These are phyloP conservation scores for Theobroma grandiflorum DNA, from an alignment of 441 rosid genomes.

Conservation along the genomic window DNA sequence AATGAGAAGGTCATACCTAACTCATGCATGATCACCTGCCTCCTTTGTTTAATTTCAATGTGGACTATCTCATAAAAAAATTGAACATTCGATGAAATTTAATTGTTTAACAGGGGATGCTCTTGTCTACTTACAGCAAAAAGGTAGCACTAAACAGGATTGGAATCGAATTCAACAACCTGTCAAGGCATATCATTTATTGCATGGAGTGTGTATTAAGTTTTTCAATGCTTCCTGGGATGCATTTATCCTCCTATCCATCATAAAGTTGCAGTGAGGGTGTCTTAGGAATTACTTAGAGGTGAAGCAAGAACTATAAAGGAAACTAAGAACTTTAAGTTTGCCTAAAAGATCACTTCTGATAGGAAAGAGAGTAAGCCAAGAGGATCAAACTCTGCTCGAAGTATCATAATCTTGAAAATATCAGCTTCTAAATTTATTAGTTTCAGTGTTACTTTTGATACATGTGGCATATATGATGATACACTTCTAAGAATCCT, in stretches of 20 bases:
- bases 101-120: not conserved
- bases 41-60: not conserved
- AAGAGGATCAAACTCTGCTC: not conserved
- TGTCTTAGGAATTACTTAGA: not conserved
- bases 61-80: not conserved
- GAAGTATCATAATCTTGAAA: not conserved
- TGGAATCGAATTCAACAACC: not conserved
- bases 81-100: not conserved
- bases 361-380: not conserved
- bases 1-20: not conserved
- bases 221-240: not conserved
- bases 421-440: not conserved
- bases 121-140: not conserved
- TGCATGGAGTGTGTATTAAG: not conserved
- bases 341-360: not conserved
- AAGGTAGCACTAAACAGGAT: not conserved
- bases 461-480: not conserved
- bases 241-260: not conserved
- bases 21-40: not conserved
- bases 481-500: not conserved
- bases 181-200: not conserved
- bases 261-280: not conserved
- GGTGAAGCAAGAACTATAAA: not conserved
- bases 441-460: not conserved
- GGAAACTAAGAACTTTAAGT: not conserved